Percentiles rank a stretch among this genome's conserved stretches.
phyloP scores from a whole-genome alignment of 371 early-diverging fungal genomes.

The Zychaea mexicana region DNA sequence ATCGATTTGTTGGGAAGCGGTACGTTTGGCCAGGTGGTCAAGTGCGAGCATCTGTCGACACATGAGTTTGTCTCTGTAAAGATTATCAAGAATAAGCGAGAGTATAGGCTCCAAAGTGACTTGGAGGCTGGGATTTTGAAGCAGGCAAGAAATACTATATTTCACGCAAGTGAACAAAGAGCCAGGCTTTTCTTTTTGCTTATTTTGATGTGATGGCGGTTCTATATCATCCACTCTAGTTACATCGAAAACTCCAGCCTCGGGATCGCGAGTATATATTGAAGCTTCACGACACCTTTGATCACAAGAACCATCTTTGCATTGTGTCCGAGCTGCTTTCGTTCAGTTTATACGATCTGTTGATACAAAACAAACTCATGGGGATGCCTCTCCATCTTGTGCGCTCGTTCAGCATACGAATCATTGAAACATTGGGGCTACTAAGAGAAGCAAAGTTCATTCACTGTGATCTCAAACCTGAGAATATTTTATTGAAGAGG shows the following conservation, averaged over 20 bases:
- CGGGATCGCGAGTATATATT: slow-evolving; percentile 83
- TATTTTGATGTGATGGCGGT: no score
- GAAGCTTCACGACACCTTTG: slow-evolving; percentile 82
- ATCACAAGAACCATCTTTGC: slow-evolving; percentile 91
- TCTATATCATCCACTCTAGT: slow-evolving; percentile 28
- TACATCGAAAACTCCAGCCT: slow-evolving; percentile 73
- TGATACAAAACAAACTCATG: slow-evolving; percentile 87
- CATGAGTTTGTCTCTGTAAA: slow-evolving; percentile 93
- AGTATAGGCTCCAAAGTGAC: slow-evolving; percentile 90
- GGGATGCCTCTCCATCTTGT: slow-evolving; percentile 87
- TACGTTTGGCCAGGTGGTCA: slow-evolving; percentile 98
- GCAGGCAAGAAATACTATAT: slow-evolving; percentile 43
- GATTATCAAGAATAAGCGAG: slow-evolving; percentile 93
- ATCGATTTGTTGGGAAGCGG: slow-evolving; percentile 94
- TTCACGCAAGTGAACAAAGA: not conserved
- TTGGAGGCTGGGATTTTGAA: slow-evolving; percentile 92
- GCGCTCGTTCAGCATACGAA: slow-evolving; percentile 81
- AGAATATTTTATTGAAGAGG: slow-evolving; percentile 93
- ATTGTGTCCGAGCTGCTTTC: slow-evolving; percentile 94
- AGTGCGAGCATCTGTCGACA: slow-evolving; percentile 85
- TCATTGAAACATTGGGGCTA: slow-evolving; percentile 85
- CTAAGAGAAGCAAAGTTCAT: slow-evolving; percentile 86
- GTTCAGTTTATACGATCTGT: slow-evolving; percentile 92
- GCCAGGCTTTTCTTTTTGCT: no score
- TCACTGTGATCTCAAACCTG: slow-evolving; percentile 99